These are phyloP conservation scores for Nowakowskiella sp. DNA, from an alignment of 192 early-diverging fungal species.

Conservation along the genomic window DNA sequence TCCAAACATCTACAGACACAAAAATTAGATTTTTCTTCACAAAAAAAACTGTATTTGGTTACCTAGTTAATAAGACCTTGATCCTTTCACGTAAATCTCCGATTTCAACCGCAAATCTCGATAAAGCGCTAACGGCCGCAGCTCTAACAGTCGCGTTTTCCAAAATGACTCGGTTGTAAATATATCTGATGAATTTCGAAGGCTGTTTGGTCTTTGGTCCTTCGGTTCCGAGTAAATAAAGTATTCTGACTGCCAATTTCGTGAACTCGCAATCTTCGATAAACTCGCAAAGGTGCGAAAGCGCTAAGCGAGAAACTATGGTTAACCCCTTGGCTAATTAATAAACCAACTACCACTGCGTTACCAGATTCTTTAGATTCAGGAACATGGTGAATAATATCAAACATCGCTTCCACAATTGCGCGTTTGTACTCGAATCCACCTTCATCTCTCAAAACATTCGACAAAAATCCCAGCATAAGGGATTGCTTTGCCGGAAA, in stretches of 20 bases:
- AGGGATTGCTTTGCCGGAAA: slow-evolving; percentile 91
- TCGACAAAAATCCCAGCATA: slow-evolving; percentile 88
- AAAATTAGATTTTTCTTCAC: too few species aligned
- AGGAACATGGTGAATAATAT: slow-evolving; percentile 87
- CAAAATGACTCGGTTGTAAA: slow-evolving; percentile 98
- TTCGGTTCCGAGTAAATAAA: slow-evolving; percentile 89
- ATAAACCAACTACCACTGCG: too few species aligned
- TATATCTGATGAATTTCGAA: slow-evolving; percentile 95
- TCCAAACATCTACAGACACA: slow-evolving; percentile 71
- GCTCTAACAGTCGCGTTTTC: slow-evolving; percentile 94
- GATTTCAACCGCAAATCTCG: slow-evolving; percentile 81
- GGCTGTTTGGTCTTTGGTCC: slow-evolving; percentile 88
- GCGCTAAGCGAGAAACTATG: slow-evolving; percentile 39
- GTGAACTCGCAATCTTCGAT: slow-evolving; percentile 99
- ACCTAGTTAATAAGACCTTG: slow-evolving; percentile 69
- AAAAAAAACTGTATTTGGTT: slow-evolving; percentile 3
- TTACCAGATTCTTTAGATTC: slow-evolving; percentile 86
- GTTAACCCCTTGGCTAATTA: too few species aligned
- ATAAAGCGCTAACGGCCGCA: slow-evolving; percentile 91
- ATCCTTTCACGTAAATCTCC: slow-evolving; percentile 62
- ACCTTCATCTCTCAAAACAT: slow-evolving; percentile 92
- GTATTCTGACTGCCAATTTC: slow-evolving; percentile 94
- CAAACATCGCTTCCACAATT: slow-evolving; percentile 95
- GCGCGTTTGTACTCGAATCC: slow-evolving; percentile 95
- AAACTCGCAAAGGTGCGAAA: slow-evolving; percentile 96